Evolutionary conservation across 1,284 basidiomycete species (phyloP).

Genomic region (Trametes hirsuta): DNA sequence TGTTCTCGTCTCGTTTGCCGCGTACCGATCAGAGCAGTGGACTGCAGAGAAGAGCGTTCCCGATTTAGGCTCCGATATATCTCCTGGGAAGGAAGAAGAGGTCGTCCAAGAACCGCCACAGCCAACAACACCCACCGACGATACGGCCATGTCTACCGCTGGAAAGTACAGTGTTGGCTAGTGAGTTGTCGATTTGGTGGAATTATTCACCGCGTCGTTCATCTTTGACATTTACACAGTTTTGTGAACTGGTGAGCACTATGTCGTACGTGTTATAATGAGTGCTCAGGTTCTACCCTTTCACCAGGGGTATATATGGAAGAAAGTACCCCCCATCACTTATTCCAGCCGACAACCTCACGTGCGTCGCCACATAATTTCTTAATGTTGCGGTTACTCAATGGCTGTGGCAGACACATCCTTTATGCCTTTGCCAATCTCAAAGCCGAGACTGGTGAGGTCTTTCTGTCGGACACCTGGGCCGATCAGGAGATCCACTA

Average conservation of each 20-base stretch:
- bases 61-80: constrained; percentile 21
- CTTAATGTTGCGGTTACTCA: constrained; percentile 1
- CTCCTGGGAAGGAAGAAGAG: constrained; percentile 22
- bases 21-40: constrained; percentile 52
- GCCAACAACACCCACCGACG: constrained; percentile 20
- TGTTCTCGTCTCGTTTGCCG: constrained; percentile 42
- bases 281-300: constrained; percentile 2
- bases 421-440: constrained; percentile 92
- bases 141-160: constrained; percentile 33
- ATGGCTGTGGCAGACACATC: constrained; percentile 57
- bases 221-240: constrained; percentile 38
- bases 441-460: constrained; percentile 80
- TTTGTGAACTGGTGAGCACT: constrained; percentile 73
- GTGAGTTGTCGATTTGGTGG: constrained; percentile 48
- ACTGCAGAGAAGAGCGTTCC: constrained; percentile 30
- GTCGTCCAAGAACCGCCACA: constrained; percentile 7
- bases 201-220: constrained; percentile 9
- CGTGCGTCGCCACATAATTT: constrained; percentile 54
- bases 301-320: constrained; percentile 89
- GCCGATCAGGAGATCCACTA: constrained; percentile 92
- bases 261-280: background rate
- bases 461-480: constrained; percentile 90
- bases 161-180: constrained; percentile 81
- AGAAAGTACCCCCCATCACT: constrained; percentile 83
- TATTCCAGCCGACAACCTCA: constrained; percentile 83